Conservation (phyloP, 805 yeast species). For the Kluyveromyces aestuarii region DNA sequence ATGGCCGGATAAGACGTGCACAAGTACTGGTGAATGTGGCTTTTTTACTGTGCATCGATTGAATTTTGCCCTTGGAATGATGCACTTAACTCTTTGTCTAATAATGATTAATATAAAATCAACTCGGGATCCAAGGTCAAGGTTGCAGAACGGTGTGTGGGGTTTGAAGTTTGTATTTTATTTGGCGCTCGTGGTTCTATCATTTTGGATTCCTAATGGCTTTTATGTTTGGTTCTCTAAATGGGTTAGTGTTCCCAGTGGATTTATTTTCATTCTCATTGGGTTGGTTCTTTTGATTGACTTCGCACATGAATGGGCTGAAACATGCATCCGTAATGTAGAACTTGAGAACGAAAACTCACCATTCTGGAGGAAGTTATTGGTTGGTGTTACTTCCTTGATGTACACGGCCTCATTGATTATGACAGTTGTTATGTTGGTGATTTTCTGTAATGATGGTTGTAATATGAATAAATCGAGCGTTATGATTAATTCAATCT, state of each 20-base stretch:
- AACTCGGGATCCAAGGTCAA: constrained; percentile 67
- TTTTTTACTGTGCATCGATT: constrained; percentile 91
- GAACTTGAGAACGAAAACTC: constrained; percentile 63
- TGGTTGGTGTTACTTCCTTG: constrained; percentile 76
- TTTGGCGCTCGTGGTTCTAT: constrained; percentile 43
- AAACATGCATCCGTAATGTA: constrained; percentile 81
- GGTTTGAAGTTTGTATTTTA: constrained; percentile 58
- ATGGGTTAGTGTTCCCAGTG: constrained; percentile 73
- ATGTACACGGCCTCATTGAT: constrained; percentile 73
- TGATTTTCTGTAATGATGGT: constrained; percentile 69
- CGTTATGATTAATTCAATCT: constrained; percentile 62
- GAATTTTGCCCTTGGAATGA: constrained; percentile 74
- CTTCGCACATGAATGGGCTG: constrained; percentile 99
- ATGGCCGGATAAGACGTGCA: constrained; percentile 70
- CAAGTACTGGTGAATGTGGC: constrained; percentile 79
- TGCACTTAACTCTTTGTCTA: constrained; percentile 65
- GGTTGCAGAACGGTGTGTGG: constrained; percentile 92
- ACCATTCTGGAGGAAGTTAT: constrained; percentile 64
- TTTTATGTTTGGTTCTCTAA: constrained; percentile 90
- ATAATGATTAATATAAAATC: constrained; percentile 67
- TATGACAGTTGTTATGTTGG: constrained; percentile 71
- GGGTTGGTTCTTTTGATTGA: constrained; percentile 88
- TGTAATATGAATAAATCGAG: constrained; percentile 89
- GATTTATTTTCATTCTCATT: constrained; percentile 77
- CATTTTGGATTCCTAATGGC: constrained; percentile 77